phyloP scores from a whole-genome alignment of 805 yeast genomes.

The Yamadazyma sp. region DNA sequence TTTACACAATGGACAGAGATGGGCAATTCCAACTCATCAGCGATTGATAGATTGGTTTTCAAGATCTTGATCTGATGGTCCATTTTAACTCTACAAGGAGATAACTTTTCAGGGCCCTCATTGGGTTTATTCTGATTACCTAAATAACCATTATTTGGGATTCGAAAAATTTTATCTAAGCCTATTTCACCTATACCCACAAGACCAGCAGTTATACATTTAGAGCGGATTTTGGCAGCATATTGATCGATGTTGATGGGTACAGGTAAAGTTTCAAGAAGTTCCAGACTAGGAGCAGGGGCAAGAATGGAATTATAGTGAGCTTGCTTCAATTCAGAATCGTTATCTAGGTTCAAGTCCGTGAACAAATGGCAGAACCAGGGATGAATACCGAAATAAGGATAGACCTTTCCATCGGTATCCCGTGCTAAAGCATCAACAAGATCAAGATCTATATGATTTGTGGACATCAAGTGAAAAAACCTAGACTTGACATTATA shows the following conservation, averaged over 20 bases:
- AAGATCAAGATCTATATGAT: conserved; percentile 29
- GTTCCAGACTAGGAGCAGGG: conserved; percentile 33
- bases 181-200: conserved; percentile 89
- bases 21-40: conserved; percentile 45
- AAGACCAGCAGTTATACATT: conserved; percentile 14
- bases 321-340: conserved; percentile 26
- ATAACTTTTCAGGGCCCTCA: conserved; percentile 19
- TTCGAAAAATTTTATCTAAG: conserved; percentile 68
- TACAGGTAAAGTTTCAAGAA: conserved; percentile 53
- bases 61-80: conserved; percentile 65
- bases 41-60: conserved; percentile 49
- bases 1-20: conserved; percentile 85
- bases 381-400: conserved; percentile 82
- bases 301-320: conserved; percentile 60
- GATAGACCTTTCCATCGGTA: conserved; percentile 20
- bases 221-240: conserved; percentile 24
- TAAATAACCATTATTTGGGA: conserved; percentile 59
- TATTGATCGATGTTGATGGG: conserved; percentile 49
- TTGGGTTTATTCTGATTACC: conserved; percentile 30
- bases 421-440: conserved; percentile 17
- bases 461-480: conserved; percentile 34
- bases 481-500: conserved; percentile 1
- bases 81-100: conserved; percentile 52
- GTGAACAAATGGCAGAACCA: conserved; percentile 78
- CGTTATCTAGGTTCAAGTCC: conserved; percentile 11